Percentiles rank a stretch among this genome's conserved stretches.
Evolutionary conservation across 192 early-diverging fungal species (phyloP).

Genomic region (Coemansia aciculifera): DNA sequence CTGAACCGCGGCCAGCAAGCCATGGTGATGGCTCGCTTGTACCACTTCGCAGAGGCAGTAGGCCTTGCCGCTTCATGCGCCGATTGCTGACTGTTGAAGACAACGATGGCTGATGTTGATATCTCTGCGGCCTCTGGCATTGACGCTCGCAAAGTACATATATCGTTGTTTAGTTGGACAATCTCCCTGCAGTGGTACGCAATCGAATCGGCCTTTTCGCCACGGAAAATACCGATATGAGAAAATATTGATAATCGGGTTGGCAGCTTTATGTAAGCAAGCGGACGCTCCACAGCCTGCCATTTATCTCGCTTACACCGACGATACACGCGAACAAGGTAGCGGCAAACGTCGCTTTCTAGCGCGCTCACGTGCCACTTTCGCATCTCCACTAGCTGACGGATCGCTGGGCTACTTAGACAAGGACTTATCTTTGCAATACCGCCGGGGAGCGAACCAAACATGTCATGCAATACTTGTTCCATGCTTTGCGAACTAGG

Average conservation of each 20-base stretch:
- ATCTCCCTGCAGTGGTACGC: slow-evolving; percentile 11
- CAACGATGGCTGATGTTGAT: slow-evolving; percentile 1
- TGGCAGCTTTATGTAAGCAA: not conserved
- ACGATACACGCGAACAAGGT: not conserved
- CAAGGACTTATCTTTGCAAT: not conserved
- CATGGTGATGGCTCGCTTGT: not conserved
- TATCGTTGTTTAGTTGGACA: slow-evolving; percentile 3
- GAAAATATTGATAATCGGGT: not conserved
- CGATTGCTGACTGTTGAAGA: slow-evolving; percentile 12
- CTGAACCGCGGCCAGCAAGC: slow-evolving; percentile 7
- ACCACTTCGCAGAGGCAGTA: not conserved
- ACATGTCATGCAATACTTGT: not conserved
- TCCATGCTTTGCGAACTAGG: not conserved
- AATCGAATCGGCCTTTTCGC: not conserved
- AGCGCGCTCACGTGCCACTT: not conserved
- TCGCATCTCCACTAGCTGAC: not conserved
- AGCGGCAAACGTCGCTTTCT: slow-evolving; percentile 8
- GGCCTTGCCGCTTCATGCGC: slow-evolving; percentile 8
- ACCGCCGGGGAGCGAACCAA: not conserved
- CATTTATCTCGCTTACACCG: not conserved
- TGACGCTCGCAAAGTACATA: slow-evolving; percentile 4
- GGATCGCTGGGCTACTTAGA: not conserved
- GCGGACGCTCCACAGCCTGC: not conserved
- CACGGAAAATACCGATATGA: not conserved
- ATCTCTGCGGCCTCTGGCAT: not conserved